Evolutionary conservation across 2,329 filamentous ascomycete genomes (phyloP), one percentile per base, ranked within the genome.

Genomic region (Sporothrix luriei): DNA sequence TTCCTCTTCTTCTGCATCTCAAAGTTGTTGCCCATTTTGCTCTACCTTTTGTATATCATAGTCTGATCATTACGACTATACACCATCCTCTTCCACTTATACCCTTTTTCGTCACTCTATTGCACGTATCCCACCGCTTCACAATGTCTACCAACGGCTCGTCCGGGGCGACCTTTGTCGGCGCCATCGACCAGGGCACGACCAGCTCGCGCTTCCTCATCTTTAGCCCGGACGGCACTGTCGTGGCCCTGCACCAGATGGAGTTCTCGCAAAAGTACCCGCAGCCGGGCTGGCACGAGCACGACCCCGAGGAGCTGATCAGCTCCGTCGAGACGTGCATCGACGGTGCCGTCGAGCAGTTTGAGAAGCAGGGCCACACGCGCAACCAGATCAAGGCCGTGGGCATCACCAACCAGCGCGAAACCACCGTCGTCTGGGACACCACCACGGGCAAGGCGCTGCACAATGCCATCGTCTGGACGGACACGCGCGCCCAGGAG

Each of bases 151-250:
- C 75, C 24, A 75, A 77, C 14, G 76, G 78, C 69, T 73, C 74
- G 59, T 72, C 73, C 59, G 73, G 76, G 52, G 74, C 89, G 69
- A 86, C 55, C 86, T 97, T 92, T 76, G 89, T 97, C 71, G 93
- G 93, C 70, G 91, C 91, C 74, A 94, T 97, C 77, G 93, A 97
- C 77, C 92, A 96, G 76, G 93, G 93, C 71, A 97, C 93, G 19
- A 97, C 93, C 46, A 94, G 91, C 72, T 91, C 93, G 46, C 87
- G 93, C 46, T 97, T 97, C 80, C 86, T 97, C 74, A 94, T 97
- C 77, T 97, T 97, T 81, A 89, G 97, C 80, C 87, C 87, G 72
- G 82, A 86, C 49, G 93, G 93, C 69, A 88, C 91, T 71, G 91
- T 91, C 5, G 86, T 95, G 61, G 92, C 91, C 40, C 89, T 88